Evolutionary conservation across 2,329 filamentous ascomycete genomes (phyloP), one percentile per base, ranked within the genome.

Genomic region (Helotiales sp.): DNA sequence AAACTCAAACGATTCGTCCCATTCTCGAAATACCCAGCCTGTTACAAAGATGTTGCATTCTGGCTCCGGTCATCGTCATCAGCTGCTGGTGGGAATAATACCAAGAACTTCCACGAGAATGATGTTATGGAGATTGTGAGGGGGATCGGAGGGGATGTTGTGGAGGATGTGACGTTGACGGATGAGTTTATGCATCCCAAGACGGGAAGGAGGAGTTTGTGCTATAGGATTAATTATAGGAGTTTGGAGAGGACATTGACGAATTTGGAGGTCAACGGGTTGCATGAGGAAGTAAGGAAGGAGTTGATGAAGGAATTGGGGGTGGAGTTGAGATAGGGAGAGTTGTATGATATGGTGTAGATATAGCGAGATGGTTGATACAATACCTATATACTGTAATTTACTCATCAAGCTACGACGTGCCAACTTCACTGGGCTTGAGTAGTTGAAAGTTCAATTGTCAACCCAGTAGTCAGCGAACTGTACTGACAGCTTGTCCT

Each of bases 61-160:
- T 99, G 96, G 96, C 81, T 98, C 63, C 82, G 79, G 20, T 78
- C 82, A 22, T 75, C 79, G 5, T 79, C 75, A 6, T 81, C 83
- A 1, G 79, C 82, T 24, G 84, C 80, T 2, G 84, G 82, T 13
- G 85, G 84, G 30, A 83, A 81, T 62, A 75, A 72, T 4, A 76
- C 71, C 50, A 79, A 79, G 30, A 80, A 82, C 73, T 93, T 97
- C 77, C 95, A 98, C 78, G 94, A 96, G 78, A 98, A 98, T 80
- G 96, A 99, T 79, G 84, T 98, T 61, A 98, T 98, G 95, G 96
- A 98, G 80, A 86, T 97, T 65, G 92, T 97, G 20, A 89, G 96
- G 71, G 89, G 89, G 72, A 85, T 95, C 55, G 92, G 89, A 10
- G 94, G 93, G 60, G 92, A 97, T 78, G 80, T 89, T 24, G 93